A percentile compares a stretch with the other conserved stretches of the same genome.
phyloP scores from a whole-genome alignment of 495 filamentous ascomycete species.

The Jackrogersella multiformis region DNA sequence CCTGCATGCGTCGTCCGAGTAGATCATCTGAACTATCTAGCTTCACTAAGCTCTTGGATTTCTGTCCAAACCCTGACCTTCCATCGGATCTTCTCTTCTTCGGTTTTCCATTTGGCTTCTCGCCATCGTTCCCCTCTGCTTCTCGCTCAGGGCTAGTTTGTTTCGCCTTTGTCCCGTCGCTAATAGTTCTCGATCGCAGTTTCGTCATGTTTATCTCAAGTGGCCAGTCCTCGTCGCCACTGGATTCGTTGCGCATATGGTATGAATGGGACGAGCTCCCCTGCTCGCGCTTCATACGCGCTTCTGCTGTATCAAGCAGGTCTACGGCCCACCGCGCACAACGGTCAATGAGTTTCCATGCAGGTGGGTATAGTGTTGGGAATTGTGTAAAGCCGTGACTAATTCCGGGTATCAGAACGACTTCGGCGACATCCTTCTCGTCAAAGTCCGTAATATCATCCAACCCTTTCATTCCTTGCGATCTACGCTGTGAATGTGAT shows the following conservation, averaged over 20 bases:
- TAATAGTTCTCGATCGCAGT: slow-evolving; percentile 42
- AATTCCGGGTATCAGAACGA: slow-evolving; percentile 84
- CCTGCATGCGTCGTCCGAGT: slow-evolving; percentile 84
- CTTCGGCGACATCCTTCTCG: slow-evolving; percentile 80
- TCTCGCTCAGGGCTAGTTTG: slow-evolving; percentile 10
- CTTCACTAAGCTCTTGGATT: slow-evolving; percentile 71
- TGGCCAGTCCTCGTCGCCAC: slow-evolving; percentile 79
- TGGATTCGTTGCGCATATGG: slow-evolving; percentile 67
- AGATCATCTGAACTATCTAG: slow-evolving; percentile 86
- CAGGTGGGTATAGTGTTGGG: slow-evolving; percentile 83
- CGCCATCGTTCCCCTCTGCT: slow-evolving; percentile 21
- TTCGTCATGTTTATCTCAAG: slow-evolving; percentile 77
- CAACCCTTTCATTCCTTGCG: slow-evolving; percentile 28
- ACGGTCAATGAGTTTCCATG: slow-evolving; percentile 79
- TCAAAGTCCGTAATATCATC: slow-evolving; percentile 65
- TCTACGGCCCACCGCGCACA: slow-evolving; percentile 81
- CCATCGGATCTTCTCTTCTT: slow-evolving; percentile 48
- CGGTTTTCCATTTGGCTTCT: slow-evolving; percentile 43
- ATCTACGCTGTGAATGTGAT: slow-evolving; percentile 48
- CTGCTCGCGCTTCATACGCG: slow-evolving; percentile 40
- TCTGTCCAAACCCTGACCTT: slow-evolving; percentile 46
- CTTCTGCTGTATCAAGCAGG: slow-evolving; percentile 66
- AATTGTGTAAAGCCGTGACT: slow-evolving; percentile 95
- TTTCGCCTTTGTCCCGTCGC: slow-evolving; percentile 44
- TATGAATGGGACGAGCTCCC: slow-evolving; percentile 41